phyloP scores from a whole-genome alignment of 208 protist species.

The Acanthamoeba lugdunensis region DNA sequence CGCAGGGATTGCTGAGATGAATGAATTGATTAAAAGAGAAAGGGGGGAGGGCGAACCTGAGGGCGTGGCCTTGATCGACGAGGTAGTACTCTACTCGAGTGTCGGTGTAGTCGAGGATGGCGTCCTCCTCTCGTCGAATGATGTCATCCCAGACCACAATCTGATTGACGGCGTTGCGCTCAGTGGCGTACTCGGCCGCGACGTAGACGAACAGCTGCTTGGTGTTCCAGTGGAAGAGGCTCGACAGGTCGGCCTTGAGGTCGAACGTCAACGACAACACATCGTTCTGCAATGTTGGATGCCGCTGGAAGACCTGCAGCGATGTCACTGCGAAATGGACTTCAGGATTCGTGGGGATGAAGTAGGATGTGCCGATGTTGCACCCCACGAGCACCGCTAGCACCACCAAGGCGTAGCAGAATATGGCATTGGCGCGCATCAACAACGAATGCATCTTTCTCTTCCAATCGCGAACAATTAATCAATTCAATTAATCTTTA shows the following conservation, averaged over 20 bases:
- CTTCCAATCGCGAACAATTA: background rate
- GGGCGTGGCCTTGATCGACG: constrained; percentile 51
- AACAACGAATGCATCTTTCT: background rate
- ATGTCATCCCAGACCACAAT: constrained; percentile 53
- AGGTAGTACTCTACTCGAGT: constrained; percentile 17
- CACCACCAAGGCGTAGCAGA: constrained; percentile 22
- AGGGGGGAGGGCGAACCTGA: background rate
- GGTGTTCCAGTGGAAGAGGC: constrained; percentile 38
- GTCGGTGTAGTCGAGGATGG: background rate
- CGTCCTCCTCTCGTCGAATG: background rate
- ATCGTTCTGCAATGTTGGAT: constrained; percentile 50
- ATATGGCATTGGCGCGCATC: constrained; percentile 1
- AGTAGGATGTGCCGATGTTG: constrained; percentile 5
- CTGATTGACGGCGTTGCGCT: constrained; percentile 12
- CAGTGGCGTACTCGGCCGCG: constrained; percentile 25
- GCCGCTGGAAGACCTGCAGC: constrained; percentile 33
- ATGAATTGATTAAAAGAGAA: no score
- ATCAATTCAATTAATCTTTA: no score
- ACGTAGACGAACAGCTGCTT: constrained; percentile 60
- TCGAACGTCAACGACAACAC: background rate
- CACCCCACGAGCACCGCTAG: constrained; percentile 16
- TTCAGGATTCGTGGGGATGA: background rate
- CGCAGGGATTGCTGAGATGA: no score
- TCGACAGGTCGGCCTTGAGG: constrained; percentile 8
- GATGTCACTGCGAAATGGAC: constrained; percentile 15